Conservation (phyloP, 768 basidiomycete genomes). For the Kwoniella sp. region DNA sequence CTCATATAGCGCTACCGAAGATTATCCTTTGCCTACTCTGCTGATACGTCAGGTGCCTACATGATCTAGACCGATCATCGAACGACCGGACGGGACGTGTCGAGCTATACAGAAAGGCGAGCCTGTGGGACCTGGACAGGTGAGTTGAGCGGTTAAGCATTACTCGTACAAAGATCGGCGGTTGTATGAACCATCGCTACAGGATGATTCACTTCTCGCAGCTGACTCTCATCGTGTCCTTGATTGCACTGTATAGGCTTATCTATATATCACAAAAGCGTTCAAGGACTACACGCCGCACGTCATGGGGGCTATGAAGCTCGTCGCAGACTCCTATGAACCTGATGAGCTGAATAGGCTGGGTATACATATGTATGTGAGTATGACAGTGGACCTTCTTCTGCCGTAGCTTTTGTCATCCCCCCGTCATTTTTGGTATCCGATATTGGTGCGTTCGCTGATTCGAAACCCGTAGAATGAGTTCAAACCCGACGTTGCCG, state of each 20-base stretch:
- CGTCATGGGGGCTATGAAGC: constrained; percentile 65
- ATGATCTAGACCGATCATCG: constrained; percentile 72
- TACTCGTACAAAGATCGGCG: background rate
- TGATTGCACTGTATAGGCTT: constrained; percentile 60
- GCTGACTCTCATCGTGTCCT: background rate
- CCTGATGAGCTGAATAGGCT: constrained; percentile 58
- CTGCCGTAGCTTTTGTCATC: background rate
- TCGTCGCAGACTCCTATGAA: constrained; percentile 56
- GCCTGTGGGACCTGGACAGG: constrained; percentile 68
- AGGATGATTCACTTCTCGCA: no score
- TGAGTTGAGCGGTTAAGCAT: no score
- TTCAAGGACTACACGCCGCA: constrained; percentile 78
- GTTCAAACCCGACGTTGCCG: constrained; percentile 77
- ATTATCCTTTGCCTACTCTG: no score
- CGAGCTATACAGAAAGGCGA: constrained; percentile 74
- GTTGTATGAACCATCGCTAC: background rate
- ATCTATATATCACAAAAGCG: constrained; percentile 76
- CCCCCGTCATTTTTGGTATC: background rate
- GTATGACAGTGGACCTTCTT: background rate
- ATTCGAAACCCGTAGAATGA: constrained; percentile 58
- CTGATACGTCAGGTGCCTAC: no score
- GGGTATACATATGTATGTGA: constrained; percentile 76
- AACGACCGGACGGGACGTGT: constrained; percentile 72
- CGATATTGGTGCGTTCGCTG: constrained; percentile 1
- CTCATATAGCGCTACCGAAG: no score